Base-by-base conservation (phyloP, 495 filamentous ascomycete species). In the Aspergillus biplanus region DNA sequence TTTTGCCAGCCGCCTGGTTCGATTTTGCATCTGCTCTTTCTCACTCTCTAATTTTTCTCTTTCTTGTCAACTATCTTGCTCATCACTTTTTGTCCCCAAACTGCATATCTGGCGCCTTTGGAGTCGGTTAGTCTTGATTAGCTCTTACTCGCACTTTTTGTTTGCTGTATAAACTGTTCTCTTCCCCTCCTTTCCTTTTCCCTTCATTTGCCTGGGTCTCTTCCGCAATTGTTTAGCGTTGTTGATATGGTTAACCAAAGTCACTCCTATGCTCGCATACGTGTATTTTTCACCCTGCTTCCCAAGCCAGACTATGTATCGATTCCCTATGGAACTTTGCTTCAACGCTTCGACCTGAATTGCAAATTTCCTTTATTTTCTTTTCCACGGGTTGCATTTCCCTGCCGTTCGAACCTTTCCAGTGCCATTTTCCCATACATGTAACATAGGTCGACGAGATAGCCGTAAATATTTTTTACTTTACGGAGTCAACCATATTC, bases 21-120 rank as follows among this genome's bases (percentile, higher is more conserved):
- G 34, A n/a, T 21, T 55, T 56, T 60, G 46, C 27, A 33, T 46
- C 42, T 37, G 15, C 39, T 44, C 39, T 44, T 44, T 15, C 39
- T 12, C 39, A 0, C 11, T 15, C 60, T 31, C 54, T 35, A 15
- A 34, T 56, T 53, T 8, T 44, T 39, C 31, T 27, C 16, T n/a
- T 42, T 47, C 21, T 42, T 59, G 31, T 57, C 16, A 18, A 50
- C 5, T 11, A 18, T 58, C 6, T 39, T 52, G 37, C 35, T 52
- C 13, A 21, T 59, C 27, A 52, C 13, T 12, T 48, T 54, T 54
- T 49, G 46, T 47, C 27, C 34, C 16, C 35, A 31, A 61, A 35
- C 34, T 52, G 47, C 47, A 68, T 72, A 55, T 18, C 62, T 69
- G 66, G 71, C 68, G 71, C 67, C 58, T 62, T 64, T 62, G 68